Conservation (phyloP, 1,139 yeast species). For the Geotrichum europaeum region DNA sequence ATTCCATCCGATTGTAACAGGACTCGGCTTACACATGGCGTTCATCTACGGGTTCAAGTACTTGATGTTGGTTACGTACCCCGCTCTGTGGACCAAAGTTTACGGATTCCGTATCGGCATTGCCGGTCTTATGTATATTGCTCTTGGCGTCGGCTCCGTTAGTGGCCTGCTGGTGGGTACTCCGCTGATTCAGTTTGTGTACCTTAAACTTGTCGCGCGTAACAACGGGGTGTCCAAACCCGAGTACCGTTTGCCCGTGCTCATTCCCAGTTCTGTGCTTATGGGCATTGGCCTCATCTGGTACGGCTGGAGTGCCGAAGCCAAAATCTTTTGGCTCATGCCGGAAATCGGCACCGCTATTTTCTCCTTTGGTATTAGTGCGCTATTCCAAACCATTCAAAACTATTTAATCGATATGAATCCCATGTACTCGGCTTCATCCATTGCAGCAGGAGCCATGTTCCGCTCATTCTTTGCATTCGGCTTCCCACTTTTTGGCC, state of each 20-base stretch:
- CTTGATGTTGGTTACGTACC: conserved; percentile 54
- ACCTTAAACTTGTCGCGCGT: conserved; percentile 34
- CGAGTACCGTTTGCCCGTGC: conserved; percentile 47
- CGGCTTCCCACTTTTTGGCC: conserved; percentile 40
- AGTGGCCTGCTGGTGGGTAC: conserved; percentile 46
- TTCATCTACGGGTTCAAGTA: conserved; percentile 60
- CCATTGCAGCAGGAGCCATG: conserved; percentile 56
- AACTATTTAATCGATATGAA: conserved; percentile 60
- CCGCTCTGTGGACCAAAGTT: conserved; percentile 42
- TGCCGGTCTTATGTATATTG: conserved; percentile 52
- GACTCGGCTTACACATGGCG: conserved; percentile 57
- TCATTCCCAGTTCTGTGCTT: conserved; percentile 36
- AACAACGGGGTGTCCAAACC: conserved; percentile 54
- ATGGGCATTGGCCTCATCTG: conserved; percentile 51
- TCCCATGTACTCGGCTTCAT: conserved; percentile 54
- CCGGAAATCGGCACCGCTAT: conserved; percentile 51
- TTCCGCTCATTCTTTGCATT: conserved; percentile 55
- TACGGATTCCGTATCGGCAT: conserved; percentile 48
- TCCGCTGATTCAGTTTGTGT: conserved; percentile 38
- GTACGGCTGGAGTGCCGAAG: conserved; percentile 61
- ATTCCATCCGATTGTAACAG: conserved; percentile 58
- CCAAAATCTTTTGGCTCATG: conserved; percentile 46
- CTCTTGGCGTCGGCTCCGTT: conserved; percentile 49
- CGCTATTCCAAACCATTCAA: conserved; percentile 55
- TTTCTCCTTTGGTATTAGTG: conserved; percentile 53